Conservation (phyloP, 2,329 filamentous ascomycete species). For the Claviceps humidiphila region DNA sequence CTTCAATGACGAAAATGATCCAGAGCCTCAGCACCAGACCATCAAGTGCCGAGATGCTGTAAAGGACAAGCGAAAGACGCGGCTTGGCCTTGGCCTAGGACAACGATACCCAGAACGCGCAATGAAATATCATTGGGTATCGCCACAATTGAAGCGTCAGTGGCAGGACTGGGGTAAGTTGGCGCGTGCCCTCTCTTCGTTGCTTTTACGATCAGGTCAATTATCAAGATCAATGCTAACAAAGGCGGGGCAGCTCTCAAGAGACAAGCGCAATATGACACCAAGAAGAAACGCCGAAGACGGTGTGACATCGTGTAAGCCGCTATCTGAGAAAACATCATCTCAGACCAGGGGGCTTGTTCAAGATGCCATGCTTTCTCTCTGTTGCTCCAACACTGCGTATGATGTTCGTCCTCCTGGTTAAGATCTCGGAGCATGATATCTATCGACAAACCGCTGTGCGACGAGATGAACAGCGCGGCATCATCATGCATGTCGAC, state of each 20-base stretch:
- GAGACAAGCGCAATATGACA: background rate
- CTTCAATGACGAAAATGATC: conserved; percentile 23
- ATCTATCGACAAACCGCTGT: too few relatives aligned
- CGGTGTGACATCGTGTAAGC: too few relatives aligned
- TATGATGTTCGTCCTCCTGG: too few relatives aligned
- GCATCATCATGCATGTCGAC: too few relatives aligned
- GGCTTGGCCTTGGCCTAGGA: conserved; percentile 23
- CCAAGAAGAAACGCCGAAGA: too few relatives aligned
- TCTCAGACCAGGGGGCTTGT: too few relatives aligned
- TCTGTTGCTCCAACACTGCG: too few relatives aligned
- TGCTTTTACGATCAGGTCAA: background rate
- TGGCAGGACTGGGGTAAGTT: conserved; percentile 29
- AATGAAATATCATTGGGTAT: conserved; percentile 32
- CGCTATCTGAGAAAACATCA: too few relatives aligned
- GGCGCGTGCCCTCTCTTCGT: too few relatives aligned
- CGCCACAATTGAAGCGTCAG: conserved; percentile 22
- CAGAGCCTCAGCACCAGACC: conserved; percentile 23
- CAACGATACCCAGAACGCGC: conserved; percentile 35
- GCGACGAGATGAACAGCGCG: too few relatives aligned
- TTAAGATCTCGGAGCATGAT: too few relatives aligned
- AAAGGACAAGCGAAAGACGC: conserved; percentile 22
- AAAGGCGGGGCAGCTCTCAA: background rate
- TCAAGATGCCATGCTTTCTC: too few relatives aligned
- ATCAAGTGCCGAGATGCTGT: conserved; percentile 26
- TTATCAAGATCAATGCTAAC: background rate